Percentiles rank a stretch among this genome's conserved stretches.
Evolutionary conservation across 2,329 filamentous ascomycete species (phyloP).

Genomic region (Pleoardoris graminearum): DNA sequence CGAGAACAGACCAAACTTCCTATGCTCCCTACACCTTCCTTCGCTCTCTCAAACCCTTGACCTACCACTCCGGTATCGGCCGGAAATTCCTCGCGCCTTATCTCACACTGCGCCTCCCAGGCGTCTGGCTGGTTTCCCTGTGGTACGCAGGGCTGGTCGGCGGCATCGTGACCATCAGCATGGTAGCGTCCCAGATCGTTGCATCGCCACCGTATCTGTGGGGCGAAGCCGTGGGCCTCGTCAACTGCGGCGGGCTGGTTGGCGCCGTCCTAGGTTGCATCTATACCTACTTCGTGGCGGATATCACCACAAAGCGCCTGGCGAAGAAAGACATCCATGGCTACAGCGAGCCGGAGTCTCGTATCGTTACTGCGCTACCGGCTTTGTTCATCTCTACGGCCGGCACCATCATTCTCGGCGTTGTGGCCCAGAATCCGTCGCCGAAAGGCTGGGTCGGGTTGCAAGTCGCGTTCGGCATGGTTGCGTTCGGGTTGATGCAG

Average conservation of each 20-base stretch:
- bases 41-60: constrained; percentile 42
- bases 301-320: constrained; percentile 42
- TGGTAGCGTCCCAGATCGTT: constrained; percentile 44
- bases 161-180: constrained; percentile 45
- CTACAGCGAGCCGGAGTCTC: constrained; percentile 46
- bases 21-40: constrained; percentile 39
- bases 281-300: constrained; percentile 45
- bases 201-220: constrained; percentile 48
- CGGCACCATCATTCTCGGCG: constrained; percentile 47
- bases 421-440: constrained; percentile 45
- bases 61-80: constrained; percentile 40
- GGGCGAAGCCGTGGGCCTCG: constrained; percentile 45
- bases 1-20: constrained; percentile 12
- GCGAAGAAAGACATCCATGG: constrained; percentile 44
- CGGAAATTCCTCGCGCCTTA: constrained; percentile 45
- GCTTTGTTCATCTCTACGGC: constrained; percentile 43
- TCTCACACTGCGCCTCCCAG: constrained; percentile 44
- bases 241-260: constrained; percentile 46
- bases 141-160: constrained; percentile 51
- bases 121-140: constrained; percentile 48
- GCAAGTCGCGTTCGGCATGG: constrained; percentile 46
- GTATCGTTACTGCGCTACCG: constrained; percentile 46
- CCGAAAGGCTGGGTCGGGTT: constrained; percentile 46
- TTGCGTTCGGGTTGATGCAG: constrained; percentile 48
- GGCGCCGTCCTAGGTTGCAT: constrained; percentile 43